Evolutionary conservation across 208 protist genomes (phyloP).

Genomic region (Trichomonas tenax): DNA sequence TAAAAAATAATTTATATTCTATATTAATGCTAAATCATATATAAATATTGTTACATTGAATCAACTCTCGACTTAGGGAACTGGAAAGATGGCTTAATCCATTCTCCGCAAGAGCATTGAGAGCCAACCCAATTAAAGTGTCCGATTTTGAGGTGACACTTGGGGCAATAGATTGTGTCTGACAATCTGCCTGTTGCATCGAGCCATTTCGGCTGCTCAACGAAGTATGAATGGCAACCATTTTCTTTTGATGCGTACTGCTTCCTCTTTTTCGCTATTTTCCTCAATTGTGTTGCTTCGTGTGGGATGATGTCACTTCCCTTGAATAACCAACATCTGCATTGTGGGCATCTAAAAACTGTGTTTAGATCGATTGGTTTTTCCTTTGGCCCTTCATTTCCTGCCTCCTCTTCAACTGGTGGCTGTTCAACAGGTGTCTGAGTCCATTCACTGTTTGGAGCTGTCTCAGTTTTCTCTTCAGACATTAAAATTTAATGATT

Average conservation of each 20-base stretch:
- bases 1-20: no score
- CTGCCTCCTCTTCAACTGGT: background rate
- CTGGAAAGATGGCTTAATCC: constrained; percentile 1
- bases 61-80: background rate
- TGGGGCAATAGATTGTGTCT: background rate
- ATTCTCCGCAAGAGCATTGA: background rate
- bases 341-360: background rate
- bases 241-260: background rate
- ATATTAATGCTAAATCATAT: background rate
- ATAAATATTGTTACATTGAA: background rate
- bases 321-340: background rate
- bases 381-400: background rate
- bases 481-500: background rate
- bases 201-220: background rate
- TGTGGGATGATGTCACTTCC: background rate
- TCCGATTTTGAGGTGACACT: background rate
- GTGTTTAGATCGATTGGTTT: background rate
- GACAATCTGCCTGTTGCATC: background rate
- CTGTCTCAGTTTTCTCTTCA: background rate
- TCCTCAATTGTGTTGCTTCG: background rate
- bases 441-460: background rate
- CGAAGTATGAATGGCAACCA: background rate
- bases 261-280: background rate
- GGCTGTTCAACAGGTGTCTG: background rate
- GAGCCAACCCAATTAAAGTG: background rate